Percentiles rank a stretch among this genome's conserved stretches.
phyloP scores from a whole-genome alignment of 352 stramenopile genomes.

The Globisporangium paddicum region DNA sequence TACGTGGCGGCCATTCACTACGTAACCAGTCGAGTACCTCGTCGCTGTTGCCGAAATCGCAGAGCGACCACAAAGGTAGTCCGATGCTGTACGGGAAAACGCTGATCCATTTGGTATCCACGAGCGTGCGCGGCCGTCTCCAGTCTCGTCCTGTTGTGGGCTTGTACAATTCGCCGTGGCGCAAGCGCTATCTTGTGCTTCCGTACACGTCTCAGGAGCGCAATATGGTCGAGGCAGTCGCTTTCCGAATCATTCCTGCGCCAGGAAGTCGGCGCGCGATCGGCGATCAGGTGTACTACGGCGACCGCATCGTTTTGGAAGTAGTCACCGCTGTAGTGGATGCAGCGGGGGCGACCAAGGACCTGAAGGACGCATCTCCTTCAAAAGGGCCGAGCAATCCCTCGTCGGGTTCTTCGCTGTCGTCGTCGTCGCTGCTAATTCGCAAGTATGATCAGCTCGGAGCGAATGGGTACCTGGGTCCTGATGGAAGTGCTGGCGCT shows the following conservation, averaged over 20 bases:
- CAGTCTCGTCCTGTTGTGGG: constrained; percentile 69
- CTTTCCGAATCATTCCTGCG: constrained; percentile 69
- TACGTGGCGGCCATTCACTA: constrained; percentile 8
- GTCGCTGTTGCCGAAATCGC: constrained; percentile 14
- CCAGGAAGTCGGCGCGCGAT: constrained; percentile 41
- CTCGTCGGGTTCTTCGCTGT: constrained; percentile 1
- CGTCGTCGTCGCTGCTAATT: constrained; percentile 23
- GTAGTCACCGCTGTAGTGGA: constrained; percentile 21
- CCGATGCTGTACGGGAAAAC: constrained; percentile 57
- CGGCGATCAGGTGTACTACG: constrained; percentile 74
- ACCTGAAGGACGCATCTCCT: constrained; percentile 10
- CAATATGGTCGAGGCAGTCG: constrained; percentile 62
- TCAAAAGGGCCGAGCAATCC: constrained; percentile 9
- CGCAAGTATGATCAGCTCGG: constrained; percentile 81
- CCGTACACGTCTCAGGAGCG: constrained; percentile 68
- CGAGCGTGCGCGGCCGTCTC: constrained; percentile 66
- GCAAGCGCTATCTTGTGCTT: constrained; percentile 78
- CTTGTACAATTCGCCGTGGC: constrained; percentile 77
- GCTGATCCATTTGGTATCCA: constrained; percentile 69
- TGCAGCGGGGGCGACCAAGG: neutral
- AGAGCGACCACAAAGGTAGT: constrained; percentile 22
- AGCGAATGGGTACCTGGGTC: constrained; percentile 74
- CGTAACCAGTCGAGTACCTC: constrained; percentile 7
- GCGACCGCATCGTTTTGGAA: constrained; percentile 71
- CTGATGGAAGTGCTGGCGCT: constrained; percentile 57